phyloP scores from a whole-genome alignment of 805 yeast genomes.

The Metschnikowia henanensis region DNA sequence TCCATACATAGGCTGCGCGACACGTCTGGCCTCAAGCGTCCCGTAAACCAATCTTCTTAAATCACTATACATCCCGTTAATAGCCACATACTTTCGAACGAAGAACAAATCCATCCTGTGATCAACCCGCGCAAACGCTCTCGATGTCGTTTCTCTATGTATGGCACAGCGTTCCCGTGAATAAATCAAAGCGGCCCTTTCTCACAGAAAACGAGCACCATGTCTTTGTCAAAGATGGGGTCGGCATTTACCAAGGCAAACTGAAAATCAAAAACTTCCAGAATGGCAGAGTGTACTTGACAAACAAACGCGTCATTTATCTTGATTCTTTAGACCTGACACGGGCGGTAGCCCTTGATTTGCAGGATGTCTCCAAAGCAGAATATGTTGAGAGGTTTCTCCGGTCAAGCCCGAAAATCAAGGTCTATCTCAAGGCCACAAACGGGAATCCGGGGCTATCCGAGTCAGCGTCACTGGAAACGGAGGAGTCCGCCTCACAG shows the following conservation, averaged over 20 bases:
- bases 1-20: no score
- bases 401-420: constrained; percentile 78
- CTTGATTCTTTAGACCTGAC: constrained; percentile 50
- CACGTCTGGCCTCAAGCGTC: neutral
- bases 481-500: neutral
- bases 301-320: constrained; percentile 71
- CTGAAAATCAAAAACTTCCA: constrained; percentile 63
- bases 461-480: neutral
- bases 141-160: constrained; percentile 21
- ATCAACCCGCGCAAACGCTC: neutral
- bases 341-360: constrained; percentile 50
- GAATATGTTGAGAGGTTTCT: constrained; percentile 58
- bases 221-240: constrained; percentile 33
- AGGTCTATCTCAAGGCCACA: constrained; percentile 23
- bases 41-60: no score
- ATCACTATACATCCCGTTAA: no score
- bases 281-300: constrained; percentile 75
- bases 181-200: constrained; percentile 41
- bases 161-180: constrained; percentile 39
- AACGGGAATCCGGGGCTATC: neutral
- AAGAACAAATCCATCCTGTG: neutral
- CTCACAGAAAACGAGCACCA: constrained; percentile 32
- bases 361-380: constrained; percentile 40
- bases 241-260: constrained; percentile 78
- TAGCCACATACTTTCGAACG: no score